phyloP scores from a whole-genome alignment of 2,329 filamentous ascomycete genomes.

The Fusarium sp. region DNA sequence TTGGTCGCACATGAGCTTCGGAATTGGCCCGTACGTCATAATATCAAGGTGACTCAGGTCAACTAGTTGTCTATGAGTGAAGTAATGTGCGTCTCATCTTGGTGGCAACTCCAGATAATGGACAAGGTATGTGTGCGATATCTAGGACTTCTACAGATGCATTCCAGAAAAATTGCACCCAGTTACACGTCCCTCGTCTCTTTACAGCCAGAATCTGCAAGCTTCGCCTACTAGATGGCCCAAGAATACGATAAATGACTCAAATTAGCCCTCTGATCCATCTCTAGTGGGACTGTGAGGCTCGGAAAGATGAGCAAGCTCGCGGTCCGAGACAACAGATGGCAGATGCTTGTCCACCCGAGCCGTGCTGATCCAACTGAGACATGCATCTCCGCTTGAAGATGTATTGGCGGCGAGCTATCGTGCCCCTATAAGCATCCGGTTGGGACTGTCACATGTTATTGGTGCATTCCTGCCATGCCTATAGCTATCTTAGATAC shows the following conservation, averaged over 20 bases:
- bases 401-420: neutral
- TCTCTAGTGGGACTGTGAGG: neutral
- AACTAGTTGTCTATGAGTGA: neutral
- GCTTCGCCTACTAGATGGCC: neutral
- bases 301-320: neutral
- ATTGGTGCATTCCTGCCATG: neutral
- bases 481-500: neutral
- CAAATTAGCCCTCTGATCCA: neutral
- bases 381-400: neutral
- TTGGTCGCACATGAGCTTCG: neutral
- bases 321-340: neutral
- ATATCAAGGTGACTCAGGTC: neutral
- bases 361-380: neutral
- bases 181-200: neutral
- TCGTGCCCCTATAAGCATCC: too few relatives aligned
- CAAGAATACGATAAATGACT: neutral
- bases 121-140: neutral
- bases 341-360: neutral
- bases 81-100: neutral
- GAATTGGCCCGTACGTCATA: neutral
- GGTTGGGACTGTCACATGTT: neutral
- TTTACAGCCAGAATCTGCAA: neutral
- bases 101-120: neutral
- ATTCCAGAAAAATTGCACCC: neutral
- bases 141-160: neutral